Base-by-base conservation (phyloP, 139 green algal species). In the Picochlorum sp. region DNA sequence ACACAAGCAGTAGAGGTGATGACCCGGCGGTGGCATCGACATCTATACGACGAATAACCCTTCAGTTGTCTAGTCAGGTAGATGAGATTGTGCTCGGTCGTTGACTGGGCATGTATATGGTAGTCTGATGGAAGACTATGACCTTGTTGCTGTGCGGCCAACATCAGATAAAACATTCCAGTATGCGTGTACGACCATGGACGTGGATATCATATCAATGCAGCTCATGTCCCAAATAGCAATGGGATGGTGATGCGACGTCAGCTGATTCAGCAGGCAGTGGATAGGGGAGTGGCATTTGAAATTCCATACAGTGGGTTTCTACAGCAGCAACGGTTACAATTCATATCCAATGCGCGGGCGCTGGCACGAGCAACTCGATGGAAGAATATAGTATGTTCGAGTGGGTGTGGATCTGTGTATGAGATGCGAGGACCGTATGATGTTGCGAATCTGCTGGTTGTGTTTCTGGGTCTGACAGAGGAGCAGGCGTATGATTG, bases 201-300 rank as follows among this genome's bases (percentile, higher is more conserved):
- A 85, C 5, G 63, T 81, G 18, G 84, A 90, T 56, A 58, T 89
- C n/a, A 79, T 90, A 16, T 47, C 18, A 1, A 57, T 90, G 28
- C 78, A 89, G 63, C 49, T 89, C 10, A 45, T 49, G 0, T 59
- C 68, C 69, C 78, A 21, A 51, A 81, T 34, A 61, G 68, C 7
- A 77, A 79, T 58, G 72, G 75, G 57, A 75, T 86, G 56, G 70
- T 73, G 52, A 54, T 54, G 47, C 63, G 69, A 24, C 66, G 71
- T 7, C 28, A 57, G 3, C 2, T 62, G 0, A 23, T 87, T 3
- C 63, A 76, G 44, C 51, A 73, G 0, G 84, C 84, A 10, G 6
- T 87, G 2, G 60, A 68, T 14, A 52, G 82, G 4, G 84, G 82
- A n/a, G 28, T 89, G 3, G 58, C 73, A 23, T 86, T 90, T 64